Base-by-base conservation (phyloP, 2,329 filamentous ascomycete genomes). In the Diaporthe humulicola region DNA sequence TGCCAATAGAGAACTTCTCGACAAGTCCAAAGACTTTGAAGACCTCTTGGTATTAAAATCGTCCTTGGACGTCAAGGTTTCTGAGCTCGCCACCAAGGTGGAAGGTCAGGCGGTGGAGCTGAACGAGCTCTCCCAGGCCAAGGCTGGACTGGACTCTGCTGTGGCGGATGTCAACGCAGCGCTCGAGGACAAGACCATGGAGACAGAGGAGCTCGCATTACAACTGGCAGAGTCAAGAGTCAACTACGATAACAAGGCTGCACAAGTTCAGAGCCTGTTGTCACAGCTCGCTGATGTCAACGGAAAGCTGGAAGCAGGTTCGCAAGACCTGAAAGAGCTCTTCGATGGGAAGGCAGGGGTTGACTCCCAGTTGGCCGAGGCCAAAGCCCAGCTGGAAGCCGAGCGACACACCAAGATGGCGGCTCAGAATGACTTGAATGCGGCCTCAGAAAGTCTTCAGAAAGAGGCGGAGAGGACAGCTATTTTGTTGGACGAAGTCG, bases 381-480 rank as follows among this genome's bases (percentile, higher is more conserved):
- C 50, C n/a, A 67, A 33, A 17, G 30, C 25, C 9, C 25, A 48
- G 12, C 8, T 70, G 33, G 50, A 70, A 1, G 28, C 25, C 3
- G 71, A 73, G 30, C 19, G 33, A 17, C 22, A 42, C 9, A 14
- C 25, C 3, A 54, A 67, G 22, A 56, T 7, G 50, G 45, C n/a
- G 15, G 70, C 60, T 2, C 28, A 73, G 15, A 28, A 52, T 19
- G 66, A 74, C 2, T 74, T 81, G 19, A 75, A 77, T 22, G 66
- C 75, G 0, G 77, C 80, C 19, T 77, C 79, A 61, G 76, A 79
- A 12, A 78, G 76, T 4, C 76, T 80, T 6, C 78, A 77, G 15
- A 77, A 77, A 61, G 80, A 80, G 4, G 70, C 79, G 1, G 77
- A 79, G 56, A 79, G 78, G 38, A 77, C 76, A 70, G 79, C 75